Conservation (phyloP, 768 basidiomycete genomes). For the Lactifluus pinguis region DNA sequence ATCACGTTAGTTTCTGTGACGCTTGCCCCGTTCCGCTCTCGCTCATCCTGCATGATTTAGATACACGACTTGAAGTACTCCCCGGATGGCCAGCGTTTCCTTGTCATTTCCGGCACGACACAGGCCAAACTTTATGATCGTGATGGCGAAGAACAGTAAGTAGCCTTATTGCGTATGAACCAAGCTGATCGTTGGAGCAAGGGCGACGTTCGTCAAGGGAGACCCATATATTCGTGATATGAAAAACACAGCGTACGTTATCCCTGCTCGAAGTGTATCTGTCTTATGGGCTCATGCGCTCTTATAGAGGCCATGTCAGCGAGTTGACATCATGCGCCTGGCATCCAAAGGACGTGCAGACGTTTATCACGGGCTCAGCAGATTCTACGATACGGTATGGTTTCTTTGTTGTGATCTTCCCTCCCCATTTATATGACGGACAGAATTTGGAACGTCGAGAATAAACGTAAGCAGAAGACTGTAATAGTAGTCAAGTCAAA, state of each 20-base stretch:
- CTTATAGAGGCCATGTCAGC: constrained; percentile 79
- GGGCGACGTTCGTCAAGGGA: constrained; percentile 81
- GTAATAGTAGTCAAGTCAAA: constrained; percentile 97
- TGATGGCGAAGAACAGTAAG: constrained; percentile 89
- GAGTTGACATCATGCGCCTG: constrained; percentile 85
- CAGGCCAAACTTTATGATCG: constrained; percentile 86
- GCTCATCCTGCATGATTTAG: constrained; percentile 32
- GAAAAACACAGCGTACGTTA: constrained; percentile 88
- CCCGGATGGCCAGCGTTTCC: constrained; percentile 74
- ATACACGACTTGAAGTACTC: constrained; percentile 89
- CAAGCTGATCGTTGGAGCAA: constrained; percentile 42
- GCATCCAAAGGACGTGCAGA: constrained; percentile 80
- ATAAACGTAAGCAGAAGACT: constrained; percentile 87
- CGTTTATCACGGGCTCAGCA: constrained; percentile 88
- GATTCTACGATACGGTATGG: constrained; percentile 88
- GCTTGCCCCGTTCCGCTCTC: constrained; percentile 2
- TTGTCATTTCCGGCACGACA: constrained; percentile 80
- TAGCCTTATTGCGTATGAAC: constrained; percentile 23
- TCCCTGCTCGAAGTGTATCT: not conserved
- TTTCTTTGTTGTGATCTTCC: not conserved
- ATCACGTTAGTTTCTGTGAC: constrained; percentile 54
- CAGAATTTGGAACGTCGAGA: constrained; percentile 92
- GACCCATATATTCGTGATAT: constrained; percentile 98
- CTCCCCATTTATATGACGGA: constrained; percentile 1
- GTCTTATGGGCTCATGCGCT: not conserved